Evolutionary conservation across 2,329 filamentous ascomycete genomes (phyloP).

Genomic region (Beauveria varroae): DNA sequence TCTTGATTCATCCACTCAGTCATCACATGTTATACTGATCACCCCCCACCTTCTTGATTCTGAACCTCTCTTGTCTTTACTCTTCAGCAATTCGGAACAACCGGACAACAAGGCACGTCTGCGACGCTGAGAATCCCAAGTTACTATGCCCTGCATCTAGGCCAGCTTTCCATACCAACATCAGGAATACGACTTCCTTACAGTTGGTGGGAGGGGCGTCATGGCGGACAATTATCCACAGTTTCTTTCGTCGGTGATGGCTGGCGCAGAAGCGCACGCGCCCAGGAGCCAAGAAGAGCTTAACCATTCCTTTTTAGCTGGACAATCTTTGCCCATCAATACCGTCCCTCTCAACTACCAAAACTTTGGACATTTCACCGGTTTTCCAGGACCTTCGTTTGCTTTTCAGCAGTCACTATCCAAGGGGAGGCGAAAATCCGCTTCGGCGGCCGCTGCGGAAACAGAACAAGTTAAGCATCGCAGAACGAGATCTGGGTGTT

Average conservation of each 20-base stretch:
- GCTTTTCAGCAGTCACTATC: constrained; percentile 41
- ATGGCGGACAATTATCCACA: constrained; percentile 53
- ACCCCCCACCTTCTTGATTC: neutral
- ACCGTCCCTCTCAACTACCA: constrained; percentile 27
- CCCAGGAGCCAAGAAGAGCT: constrained; percentile 32
- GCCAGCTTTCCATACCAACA: neutral
- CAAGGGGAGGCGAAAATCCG: constrained; percentile 44
- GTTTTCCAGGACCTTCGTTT: constrained; percentile 42
- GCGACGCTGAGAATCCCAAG: neutral
- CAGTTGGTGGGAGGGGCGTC: neutral
- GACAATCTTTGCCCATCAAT: constrained; percentile 25
- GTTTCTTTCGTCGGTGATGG: constrained; percentile 48
- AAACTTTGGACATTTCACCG: constrained; percentile 41
- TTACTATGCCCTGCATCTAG: neutral
- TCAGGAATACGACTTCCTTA: neutral
- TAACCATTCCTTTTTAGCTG: constrained; percentile 18
- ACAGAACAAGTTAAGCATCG: constrained; percentile 82
- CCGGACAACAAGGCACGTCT: neutral
- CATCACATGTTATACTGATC: too few relatives aligned
- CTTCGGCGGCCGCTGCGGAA: constrained; percentile 27
- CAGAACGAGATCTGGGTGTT: constrained; percentile 88
- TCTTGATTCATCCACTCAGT: neutral
- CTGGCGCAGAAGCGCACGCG: constrained; percentile 34
- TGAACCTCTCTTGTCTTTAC: neutral
- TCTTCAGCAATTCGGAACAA: neutral